A percentile compares a stretch with the other conserved stretches of the same genome.
Conservation (phyloP, 2,329 filamentous ascomycete species). For the Plectosphaerella sp. region DNA sequence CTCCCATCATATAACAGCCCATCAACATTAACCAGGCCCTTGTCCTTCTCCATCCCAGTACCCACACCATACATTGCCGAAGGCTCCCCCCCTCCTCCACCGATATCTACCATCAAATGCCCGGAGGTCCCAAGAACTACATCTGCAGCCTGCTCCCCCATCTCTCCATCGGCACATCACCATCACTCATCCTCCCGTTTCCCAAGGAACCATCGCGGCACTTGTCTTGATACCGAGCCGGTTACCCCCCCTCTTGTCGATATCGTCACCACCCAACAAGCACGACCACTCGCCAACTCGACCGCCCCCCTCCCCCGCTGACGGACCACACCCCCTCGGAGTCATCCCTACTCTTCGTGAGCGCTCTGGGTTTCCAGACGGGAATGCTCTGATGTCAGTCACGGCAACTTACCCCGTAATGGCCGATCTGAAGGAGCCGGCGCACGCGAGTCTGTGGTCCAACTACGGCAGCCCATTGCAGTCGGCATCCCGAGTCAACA, state of each 20-base stretch:
- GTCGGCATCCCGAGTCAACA: slow-evolving; percentile 43
- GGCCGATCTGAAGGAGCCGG: slow-evolving; percentile 59
- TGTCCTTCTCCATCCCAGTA: slow-evolving; percentile 22
- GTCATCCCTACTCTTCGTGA: background rate
- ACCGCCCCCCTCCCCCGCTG: slow-evolving; percentile 1
- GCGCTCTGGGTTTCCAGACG: slow-evolving; percentile 17
- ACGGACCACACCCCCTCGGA: background rate
- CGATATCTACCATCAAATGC: slow-evolving; percentile 40
- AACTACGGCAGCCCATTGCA: slow-evolving; percentile 53
- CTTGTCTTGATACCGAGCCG: slow-evolving; percentile 1
- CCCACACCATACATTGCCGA: slow-evolving; percentile 45
- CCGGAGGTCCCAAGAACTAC: slow-evolving; percentile 43
- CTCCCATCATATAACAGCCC: slow-evolving; percentile 1
- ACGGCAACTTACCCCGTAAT: slow-evolving; percentile 57
- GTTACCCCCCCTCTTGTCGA: slow-evolving; percentile 3
- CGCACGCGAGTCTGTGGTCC: slow-evolving; percentile 54
- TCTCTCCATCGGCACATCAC: background rate
- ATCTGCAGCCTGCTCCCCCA: slow-evolving; percentile 28
- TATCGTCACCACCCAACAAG: background rate
- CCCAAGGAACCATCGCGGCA: background rate
- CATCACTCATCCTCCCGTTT: background rate
- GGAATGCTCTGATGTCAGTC: slow-evolving; percentile 57
- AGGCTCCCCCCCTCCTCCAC: slow-evolving; percentile 41
- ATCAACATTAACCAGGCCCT: slow-evolving; percentile 22
- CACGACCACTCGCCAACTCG: background rate